These are phyloP conservation scores for Mycena chlorophos DNA, from an alignment of 768 basidiomycete species.

Conservation along the genomic window DNA sequence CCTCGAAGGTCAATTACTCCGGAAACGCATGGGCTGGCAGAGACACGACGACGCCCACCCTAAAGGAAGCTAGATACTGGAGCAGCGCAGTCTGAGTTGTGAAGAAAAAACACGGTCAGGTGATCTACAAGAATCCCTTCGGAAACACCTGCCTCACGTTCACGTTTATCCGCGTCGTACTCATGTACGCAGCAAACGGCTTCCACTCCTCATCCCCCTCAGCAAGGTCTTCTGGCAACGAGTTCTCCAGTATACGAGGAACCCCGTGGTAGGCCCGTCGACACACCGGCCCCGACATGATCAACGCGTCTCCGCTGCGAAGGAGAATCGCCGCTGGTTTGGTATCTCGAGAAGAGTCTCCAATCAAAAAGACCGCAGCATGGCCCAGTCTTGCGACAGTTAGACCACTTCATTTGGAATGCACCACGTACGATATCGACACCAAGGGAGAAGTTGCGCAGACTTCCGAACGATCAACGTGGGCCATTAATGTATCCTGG, in stretches of 20 bases:
- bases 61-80: no score
- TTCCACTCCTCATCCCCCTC: slow-evolving; percentile 52
- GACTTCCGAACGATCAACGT: slow-evolving; percentile 96
- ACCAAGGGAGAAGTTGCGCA: slow-evolving; percentile 91
- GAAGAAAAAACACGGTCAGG: not conserved
- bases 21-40: no score
- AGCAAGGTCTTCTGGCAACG: slow-evolving; percentile 64
- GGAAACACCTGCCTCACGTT: slow-evolving; percentile 91
- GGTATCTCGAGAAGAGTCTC: slow-evolving; percentile 73
- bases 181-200: slow-evolving; percentile 64
- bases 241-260: slow-evolving; percentile 82
- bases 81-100: no score
- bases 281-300: slow-evolving; percentile 89
- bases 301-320: slow-evolving; percentile 86
- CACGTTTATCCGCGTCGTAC: slow-evolving; percentile 77
- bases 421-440: slow-evolving; percentile 76
- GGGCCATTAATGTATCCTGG: slow-evolving; percentile 91
- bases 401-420: not conserved
- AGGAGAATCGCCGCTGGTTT: slow-evolving; percentile 81
- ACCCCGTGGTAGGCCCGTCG: slow-evolving; percentile 93
- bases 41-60: no score
- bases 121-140: slow-evolving; percentile 37
- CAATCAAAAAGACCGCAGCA: slow-evolving; percentile 87
- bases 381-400: slow-evolving; percentile 72
- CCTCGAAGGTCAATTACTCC: no score